Evolutionary conservation across 176 grass and related monocot species (phyloP), one percentile per base, ranked within the genome.

Genomic region (Dactylis glomerata): DNA sequence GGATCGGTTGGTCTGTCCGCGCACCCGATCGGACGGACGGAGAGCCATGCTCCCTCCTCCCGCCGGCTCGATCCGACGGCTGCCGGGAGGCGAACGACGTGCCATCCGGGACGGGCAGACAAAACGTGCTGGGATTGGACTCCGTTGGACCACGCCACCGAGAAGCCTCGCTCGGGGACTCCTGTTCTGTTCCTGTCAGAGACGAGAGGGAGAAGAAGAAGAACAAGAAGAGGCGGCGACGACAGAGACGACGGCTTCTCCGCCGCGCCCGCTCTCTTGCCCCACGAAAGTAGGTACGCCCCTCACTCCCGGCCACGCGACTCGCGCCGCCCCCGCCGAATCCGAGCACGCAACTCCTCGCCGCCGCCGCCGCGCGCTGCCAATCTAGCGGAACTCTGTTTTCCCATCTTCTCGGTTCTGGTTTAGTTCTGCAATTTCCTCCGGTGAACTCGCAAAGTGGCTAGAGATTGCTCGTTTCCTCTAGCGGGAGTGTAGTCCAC

Each of bases 241-340:
- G 63, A 5, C 54, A n/a, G 3, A 3, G 51, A 32, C 64, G 63
- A 42, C 22, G 70, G 15, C 55, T 71, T 30, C 55, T 59, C 51
- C 55, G 55, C 38, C n/a, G 37, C 27, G 57, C 44, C n/a, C 47
- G 14, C n/a, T 66, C 24, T 42, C 34, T 52, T 31, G 7, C 61
- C 27, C 16, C 17, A 11, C 42, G 41, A 5, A 23, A 37, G 3
- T 59, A 85, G 82, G 87, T 76, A 81, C 23, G 20, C 68, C 52
- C 30, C 80, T 32, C 12, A 46, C 26, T 15, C 61, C 37, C 12
- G 19, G 28, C 10, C 68, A 23, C 20, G 76, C 61, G 51, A 32
- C 3, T 19, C 56, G 55, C 68, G 46, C 77, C n/a, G 87, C 69
- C 51, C 34, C 65, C 19, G 74, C 10, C 81, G 78, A 81, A 88